These are phyloP conservation scores for Candida dubliniensis DNA, from an alignment of 1,139 yeast species.

Conservation along the genomic window DNA sequence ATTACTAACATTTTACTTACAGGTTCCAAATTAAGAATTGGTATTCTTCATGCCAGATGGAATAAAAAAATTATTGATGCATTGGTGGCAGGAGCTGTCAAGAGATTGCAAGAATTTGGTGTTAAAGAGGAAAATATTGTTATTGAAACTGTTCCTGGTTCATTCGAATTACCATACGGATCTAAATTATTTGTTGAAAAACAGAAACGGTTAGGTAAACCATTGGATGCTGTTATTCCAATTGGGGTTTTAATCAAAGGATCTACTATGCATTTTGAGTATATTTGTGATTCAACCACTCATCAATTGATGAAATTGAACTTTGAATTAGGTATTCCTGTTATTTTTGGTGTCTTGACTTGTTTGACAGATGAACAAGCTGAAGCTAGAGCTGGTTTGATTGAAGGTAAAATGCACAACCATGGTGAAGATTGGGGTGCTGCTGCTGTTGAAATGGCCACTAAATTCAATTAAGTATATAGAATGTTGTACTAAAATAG, in stretches of 20 bases:
- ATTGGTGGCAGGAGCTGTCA: constrained; percentile 74
- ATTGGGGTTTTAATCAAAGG: constrained; percentile 96
- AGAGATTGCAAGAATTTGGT: constrained; percentile 59
- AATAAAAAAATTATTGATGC: constrained; percentile 74
- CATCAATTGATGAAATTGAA: constrained; percentile 84
- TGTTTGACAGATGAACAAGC: constrained; percentile 96
- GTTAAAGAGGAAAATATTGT: constrained; percentile 76
- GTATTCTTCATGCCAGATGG: constrained; percentile 96
- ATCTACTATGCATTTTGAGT: constrained; percentile 96
- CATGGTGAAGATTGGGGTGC: constrained; percentile 99
- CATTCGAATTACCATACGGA: constrained; percentile 89
- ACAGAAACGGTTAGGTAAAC: constrained; percentile 43
- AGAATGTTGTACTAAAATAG: background rate
- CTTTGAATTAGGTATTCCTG: constrained; percentile 69
- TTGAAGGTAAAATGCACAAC: constrained; percentile 74
- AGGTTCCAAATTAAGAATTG: constrained; percentile 67
- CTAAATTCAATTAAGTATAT: constrained; percentile 37
- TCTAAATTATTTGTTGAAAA: constrained; percentile 54
- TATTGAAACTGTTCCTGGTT: constrained; percentile 88
- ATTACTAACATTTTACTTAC: constrained; percentile 2
- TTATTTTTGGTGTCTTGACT: constrained; percentile 89
- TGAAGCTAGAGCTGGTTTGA: constrained; percentile 86
- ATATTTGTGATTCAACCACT: constrained; percentile 88
- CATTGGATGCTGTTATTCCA: constrained; percentile 85
- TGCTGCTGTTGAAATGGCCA: constrained; percentile 96